Evolutionary conservation across 2,329 filamentous ascomycete genomes (phyloP), one percentile per base, ranked within the genome.

Genomic region (Xylaria sp.): DNA sequence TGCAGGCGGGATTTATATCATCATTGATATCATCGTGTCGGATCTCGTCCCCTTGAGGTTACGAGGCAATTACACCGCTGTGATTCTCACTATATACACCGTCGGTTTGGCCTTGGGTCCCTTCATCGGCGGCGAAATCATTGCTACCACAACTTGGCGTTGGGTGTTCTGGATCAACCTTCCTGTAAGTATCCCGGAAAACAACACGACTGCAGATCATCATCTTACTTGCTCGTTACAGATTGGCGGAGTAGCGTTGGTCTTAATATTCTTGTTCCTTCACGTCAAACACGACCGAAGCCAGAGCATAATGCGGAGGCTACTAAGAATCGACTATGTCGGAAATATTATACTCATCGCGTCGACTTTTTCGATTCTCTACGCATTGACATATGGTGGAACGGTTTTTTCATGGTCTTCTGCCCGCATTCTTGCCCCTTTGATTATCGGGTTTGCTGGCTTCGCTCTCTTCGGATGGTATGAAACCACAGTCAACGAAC

Each of bases 81-180:
- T 62, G 9, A 44, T 65, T 17, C 38, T 61, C n/a, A n/a, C 22
- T 33, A 20, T 66, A 3, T 56, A 57, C 15, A 25, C 20, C 15
- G 9, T 66, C 13, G 63, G 63, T 9, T 2, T 20, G 3, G 20
- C 58, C 6, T 27, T 60, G 0, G 62, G 62, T 2, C 62, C 62
- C 1, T 61, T 31, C n/a, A n/a, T 77, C 2, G 77, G 72, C 3
- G 71, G 73, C n/a, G 68, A 42, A 47, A 13, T 72, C 51, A 64
- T 50, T 27, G 20, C 72, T 25, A 67, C 63, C 0, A 45, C 50
- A 9, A 68, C 51, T 5, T 83, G 81, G 81, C 73, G 79, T 3
- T 83, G 78, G 78, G 73, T 77, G n/a, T 84, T 84, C 68, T 79
- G 69, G 11, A 55, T 79, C 31, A 77, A 77, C 58, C 58, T 79